Evolutionary conservation across 2,329 filamentous ascomycete species (phyloP).

Genomic region (Huntiella decipiens): DNA sequence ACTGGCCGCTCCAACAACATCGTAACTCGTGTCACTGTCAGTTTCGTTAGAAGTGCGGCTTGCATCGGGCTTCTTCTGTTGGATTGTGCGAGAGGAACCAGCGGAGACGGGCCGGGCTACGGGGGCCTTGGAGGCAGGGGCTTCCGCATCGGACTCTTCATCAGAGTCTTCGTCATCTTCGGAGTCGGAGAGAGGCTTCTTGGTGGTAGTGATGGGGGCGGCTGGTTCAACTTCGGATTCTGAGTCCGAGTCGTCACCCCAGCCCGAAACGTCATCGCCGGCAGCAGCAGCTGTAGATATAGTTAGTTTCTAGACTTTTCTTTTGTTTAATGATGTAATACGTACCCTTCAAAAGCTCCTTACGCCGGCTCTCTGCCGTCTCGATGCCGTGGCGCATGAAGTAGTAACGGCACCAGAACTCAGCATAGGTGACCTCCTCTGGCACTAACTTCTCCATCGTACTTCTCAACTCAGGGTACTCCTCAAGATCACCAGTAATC

Average conservation of each 20-base stretch:
- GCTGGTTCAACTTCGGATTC: conserved; percentile 15
- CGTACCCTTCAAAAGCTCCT: conserved; percentile 79
- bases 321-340: conserved; percentile 9
- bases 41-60: conserved; percentile 68
- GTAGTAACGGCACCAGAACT: conserved; percentile 93
- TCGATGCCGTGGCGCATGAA: conserved; percentile 86
- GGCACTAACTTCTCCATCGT: conserved; percentile 97
- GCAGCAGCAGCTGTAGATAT: conserved; percentile 37
- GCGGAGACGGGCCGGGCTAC: conserved; percentile 29
- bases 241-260: conserved; percentile 53
- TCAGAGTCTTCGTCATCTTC: conserved; percentile 22
- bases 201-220: conserved; percentile 13
- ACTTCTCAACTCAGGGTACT: conserved; percentile 63
- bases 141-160: conserved; percentile 8
- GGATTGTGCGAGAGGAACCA: conserved; percentile 41
- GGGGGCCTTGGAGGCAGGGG: conserved; percentile 14
- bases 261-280: conserved; percentile 47
- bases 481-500: conserved; percentile 65
- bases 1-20: conserved; percentile 65
- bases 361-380: conserved; percentile 72
- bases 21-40: conserved; percentile 90
- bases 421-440: conserved; percentile 67
- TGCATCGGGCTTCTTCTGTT: conserved; percentile 37
- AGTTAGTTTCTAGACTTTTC: not conserved
- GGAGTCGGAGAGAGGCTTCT: conserved; percentile 11